These are phyloP conservation scores for Chrysoporthe puriensis DNA, from an alignment of 2,329 filamentous ascomycete species.

Conservation along the genomic window DNA sequence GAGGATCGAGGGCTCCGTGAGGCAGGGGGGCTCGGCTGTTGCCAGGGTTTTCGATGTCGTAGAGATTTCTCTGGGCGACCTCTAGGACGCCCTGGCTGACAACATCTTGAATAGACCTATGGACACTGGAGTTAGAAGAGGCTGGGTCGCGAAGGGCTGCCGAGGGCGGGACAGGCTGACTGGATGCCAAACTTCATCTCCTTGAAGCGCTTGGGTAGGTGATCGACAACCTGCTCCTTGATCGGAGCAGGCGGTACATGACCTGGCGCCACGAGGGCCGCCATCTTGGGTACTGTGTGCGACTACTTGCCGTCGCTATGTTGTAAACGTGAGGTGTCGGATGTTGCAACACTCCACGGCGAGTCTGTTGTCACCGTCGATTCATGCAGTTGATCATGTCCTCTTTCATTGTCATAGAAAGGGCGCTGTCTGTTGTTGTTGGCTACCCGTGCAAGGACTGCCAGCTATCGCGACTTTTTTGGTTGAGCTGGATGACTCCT, in stretches of 20 bases:
- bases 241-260: constrained; percentile 40
- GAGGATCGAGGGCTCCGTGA: constrained; percentile 85
- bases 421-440: constrained; percentile 1
- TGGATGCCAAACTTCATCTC: constrained; percentile 94
- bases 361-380: constrained; percentile 15
- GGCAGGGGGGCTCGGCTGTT: constrained; percentile 70
- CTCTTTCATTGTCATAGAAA: constrained; percentile 22
- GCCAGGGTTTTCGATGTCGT: constrained; percentile 77
- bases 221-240: constrained; percentile 90
- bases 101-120: constrained; percentile 87
- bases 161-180: constrained; percentile 49
- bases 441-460: background rate
- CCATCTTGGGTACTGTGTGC: constrained; percentile 25
- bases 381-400: background rate
- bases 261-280: constrained; percentile 33
- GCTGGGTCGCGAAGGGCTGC: background rate
- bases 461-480: background rate
- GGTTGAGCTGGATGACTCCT: background rate
- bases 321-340: background rate
- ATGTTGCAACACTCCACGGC: background rate
- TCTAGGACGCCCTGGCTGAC: constrained; percentile 94
- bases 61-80: constrained; percentile 91
- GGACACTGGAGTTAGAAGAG: constrained; percentile 15
- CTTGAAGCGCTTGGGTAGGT: constrained; percentile 87
- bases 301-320: constrained; percentile 1